Evolutionary conservation across 2,329 filamentous ascomycete species (phyloP).

Genomic region (Ascochyta viciae-villosae): DNA sequence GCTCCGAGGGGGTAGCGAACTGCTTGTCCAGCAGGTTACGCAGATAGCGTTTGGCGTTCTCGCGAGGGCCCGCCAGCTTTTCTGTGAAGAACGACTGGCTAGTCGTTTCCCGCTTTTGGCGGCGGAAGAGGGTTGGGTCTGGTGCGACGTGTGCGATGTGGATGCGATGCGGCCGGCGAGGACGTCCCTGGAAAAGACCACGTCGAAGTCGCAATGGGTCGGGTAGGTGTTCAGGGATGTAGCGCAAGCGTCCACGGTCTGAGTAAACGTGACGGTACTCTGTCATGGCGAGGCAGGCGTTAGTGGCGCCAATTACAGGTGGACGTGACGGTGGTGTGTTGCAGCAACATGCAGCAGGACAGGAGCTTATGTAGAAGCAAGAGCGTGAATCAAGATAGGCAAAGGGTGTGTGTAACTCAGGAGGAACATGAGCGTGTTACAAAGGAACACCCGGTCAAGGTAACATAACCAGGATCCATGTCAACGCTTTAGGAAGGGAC

Average conservation of each 20-base stretch:
- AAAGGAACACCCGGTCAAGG: constrained; percentile 44
- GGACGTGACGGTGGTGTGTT: constrained; percentile 14
- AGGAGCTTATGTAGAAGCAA: constrained; percentile 30
- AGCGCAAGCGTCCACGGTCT: constrained; percentile 48
- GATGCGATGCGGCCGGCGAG: constrained; percentile 63
- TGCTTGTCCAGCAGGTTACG: constrained; percentile 54
- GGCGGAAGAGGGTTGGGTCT: constrained; percentile 46
- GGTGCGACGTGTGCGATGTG: constrained; percentile 60
- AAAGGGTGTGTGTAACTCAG: constrained; percentile 37
- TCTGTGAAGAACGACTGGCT: constrained; percentile 48
- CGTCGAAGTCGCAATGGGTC: constrained; percentile 33
- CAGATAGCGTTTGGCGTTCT: constrained; percentile 59
- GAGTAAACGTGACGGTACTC: constrained; percentile 49
- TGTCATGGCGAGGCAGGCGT: constrained; percentile 47
- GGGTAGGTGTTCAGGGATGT: constrained; percentile 47
- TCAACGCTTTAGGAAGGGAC: constrained; percentile 43
- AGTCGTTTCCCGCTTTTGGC: constrained; percentile 40
- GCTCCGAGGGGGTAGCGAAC: constrained; percentile 31
- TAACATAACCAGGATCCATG: constrained; percentile 40
- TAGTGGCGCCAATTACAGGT: constrained; percentile 36
- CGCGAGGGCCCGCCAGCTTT: constrained; percentile 59
- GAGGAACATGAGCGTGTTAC: constrained; percentile 42
- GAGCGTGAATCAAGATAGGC: constrained; percentile 21
- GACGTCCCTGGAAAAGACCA: constrained; percentile 58
- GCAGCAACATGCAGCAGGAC: constrained; percentile 25